Evolutionary conservation across 192 early-diverging fungal species (phyloP).

Genomic region (Umbelopsis isabellina): DNA sequence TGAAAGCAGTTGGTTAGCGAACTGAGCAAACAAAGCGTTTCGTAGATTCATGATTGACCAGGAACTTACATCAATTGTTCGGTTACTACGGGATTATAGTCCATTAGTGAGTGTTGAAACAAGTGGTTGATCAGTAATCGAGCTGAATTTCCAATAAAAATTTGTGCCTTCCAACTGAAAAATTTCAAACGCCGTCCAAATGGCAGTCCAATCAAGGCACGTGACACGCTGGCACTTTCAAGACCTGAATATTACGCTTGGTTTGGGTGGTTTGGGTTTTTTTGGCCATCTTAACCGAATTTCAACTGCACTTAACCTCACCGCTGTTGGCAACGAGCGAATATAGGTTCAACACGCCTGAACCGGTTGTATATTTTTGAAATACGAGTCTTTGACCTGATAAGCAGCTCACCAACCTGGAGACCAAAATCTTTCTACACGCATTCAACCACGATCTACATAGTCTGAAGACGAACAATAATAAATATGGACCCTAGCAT

Average conservation of each 20-base stretch:
- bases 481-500: slow-evolving; percentile 9
- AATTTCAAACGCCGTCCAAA: background rate
- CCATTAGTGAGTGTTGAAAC: slow-evolving; percentile 34
- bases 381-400: background rate
- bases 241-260: too few relatives aligned
- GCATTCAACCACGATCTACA: background rate
- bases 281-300: too few relatives aligned
- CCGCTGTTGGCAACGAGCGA: background rate
- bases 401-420: too few relatives aligned
- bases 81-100: slow-evolving; percentile 57
- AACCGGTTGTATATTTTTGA: slow-evolving; percentile 7
- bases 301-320: too few relatives aligned
- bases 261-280: too few relatives aligned
- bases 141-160: background rate
- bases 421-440: background rate
- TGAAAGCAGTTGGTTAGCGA: background rate
- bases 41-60: background rate
- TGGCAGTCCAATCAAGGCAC: background rate
- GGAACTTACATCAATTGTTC: slow-evolving; percentile 54
- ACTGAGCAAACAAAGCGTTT: background rate
- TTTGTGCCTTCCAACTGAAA: slow-evolving; percentile 8
- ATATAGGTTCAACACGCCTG: slow-evolving; percentile 11
- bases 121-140: slow-evolving; percentile 17
- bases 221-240: background rate
- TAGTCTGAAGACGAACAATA: too few relatives aligned